These are phyloP conservation scores for Nicotiana tomentosiformis DNA, from an alignment of 257 asterid genomes.

Conservation along the genomic window DNA sequence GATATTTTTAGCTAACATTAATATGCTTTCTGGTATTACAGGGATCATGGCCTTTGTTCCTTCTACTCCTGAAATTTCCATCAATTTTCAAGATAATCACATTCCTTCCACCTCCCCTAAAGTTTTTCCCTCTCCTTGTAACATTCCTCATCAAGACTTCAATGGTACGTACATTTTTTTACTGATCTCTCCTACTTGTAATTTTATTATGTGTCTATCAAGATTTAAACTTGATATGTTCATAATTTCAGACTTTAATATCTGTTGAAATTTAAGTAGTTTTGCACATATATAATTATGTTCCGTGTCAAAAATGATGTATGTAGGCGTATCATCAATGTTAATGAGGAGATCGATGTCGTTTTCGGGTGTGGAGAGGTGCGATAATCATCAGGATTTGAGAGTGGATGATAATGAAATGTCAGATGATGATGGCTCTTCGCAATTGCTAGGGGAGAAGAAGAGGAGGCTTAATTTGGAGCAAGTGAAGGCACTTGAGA, in stretches of 20 bases:
- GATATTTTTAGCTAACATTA: background rate
- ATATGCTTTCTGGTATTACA: slow-evolving; percentile 21
- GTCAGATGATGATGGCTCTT: slow-evolving; percentile 52
- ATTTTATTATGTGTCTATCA: background rate
- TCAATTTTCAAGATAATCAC: slow-evolving; percentile 33
- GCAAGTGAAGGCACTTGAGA: slow-evolving; percentile 84
- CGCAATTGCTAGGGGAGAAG: slow-evolving; percentile 66
- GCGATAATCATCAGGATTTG: slow-evolving; percentile 25
- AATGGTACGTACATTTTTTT: slow-evolving; percentile 25
- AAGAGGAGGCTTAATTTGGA: slow-evolving; percentile 73
- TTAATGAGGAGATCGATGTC: slow-evolving; percentile 78
- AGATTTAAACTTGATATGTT: background rate
- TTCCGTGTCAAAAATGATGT: no score
- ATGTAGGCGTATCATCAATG: slow-evolving; percentile 40
- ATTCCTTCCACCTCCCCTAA: slow-evolving; percentile 22
- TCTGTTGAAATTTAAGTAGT: no score
- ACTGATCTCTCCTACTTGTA: background rate
- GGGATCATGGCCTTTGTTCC: slow-evolving; percentile 46
- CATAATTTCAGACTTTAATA: no score
- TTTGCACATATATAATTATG: background rate
- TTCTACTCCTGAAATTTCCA: slow-evolving; percentile 8
- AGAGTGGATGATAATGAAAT: slow-evolving; percentile 48
- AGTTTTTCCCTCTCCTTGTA: slow-evolving; percentile 22
- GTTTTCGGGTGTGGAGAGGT: slow-evolving; percentile 59
- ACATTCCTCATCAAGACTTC: slow-evolving; percentile 43